A percentile compares a stretch with the other conserved stretches of the same genome.
phyloP scores from a whole-genome alignment of 805 yeast species.

The Ascoidea rubescens region DNA sequence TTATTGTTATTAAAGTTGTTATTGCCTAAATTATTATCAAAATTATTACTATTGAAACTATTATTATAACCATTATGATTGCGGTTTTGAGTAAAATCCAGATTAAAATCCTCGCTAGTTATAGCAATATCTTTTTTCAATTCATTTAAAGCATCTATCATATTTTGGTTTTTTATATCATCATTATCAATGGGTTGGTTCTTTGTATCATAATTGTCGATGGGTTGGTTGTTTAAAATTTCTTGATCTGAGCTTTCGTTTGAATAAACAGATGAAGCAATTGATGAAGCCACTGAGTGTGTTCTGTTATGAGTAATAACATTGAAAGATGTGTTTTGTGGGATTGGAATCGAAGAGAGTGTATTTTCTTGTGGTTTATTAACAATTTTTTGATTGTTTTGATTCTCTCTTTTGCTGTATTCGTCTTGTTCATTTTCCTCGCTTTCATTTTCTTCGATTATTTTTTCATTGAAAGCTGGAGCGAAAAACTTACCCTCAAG shows the following conservation, averaged over 20 bases:
- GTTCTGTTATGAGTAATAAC: background rate
- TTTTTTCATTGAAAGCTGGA: background rate
- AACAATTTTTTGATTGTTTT: background rate
- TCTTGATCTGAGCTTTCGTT: too few species aligned
- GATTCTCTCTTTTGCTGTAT: constrained; percentile 3
- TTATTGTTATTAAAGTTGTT: constrained; percentile 1
- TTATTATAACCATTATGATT: constrained; percentile 3
- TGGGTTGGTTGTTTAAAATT: too few species aligned
- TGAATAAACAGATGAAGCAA: background rate
- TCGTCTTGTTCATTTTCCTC: constrained; percentile 2
- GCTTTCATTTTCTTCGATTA: background rate
- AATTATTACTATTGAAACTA: background rate
- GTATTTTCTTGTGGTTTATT: background rate
- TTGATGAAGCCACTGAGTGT: background rate
- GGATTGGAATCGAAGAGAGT: background rate
- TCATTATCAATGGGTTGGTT: too few species aligned
- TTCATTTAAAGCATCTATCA: too few species aligned
- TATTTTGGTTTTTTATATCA: too few species aligned
- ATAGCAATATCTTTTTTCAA: background rate
- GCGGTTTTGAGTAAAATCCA: background rate
- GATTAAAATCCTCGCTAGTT: background rate
- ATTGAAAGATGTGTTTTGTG: background rate
- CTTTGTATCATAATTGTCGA: too few species aligned
- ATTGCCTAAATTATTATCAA: background rate
- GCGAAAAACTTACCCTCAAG: background rate